Conservation (phyloP, 192 early-diverging fungal species). For the Backusella australiensis region DNA sequence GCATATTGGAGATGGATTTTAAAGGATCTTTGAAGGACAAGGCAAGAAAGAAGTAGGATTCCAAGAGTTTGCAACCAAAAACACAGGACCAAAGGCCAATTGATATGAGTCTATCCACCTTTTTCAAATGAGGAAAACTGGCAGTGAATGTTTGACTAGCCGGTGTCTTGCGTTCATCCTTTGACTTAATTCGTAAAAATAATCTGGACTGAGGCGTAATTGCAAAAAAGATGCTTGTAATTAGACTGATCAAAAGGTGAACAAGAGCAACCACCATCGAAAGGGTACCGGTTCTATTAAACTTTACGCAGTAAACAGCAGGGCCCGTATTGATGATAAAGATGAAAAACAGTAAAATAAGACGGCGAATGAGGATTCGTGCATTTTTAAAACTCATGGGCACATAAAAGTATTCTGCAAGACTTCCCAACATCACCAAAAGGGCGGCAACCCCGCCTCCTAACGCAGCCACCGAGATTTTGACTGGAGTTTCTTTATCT, state of each 20-base stretch:
- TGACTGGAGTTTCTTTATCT: constrained; percentile 41
- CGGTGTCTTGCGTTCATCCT: constrained; percentile 38
- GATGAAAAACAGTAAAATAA: constrained; percentile 58
- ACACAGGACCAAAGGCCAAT: constrained; percentile 70
- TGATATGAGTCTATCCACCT: constrained; percentile 66
- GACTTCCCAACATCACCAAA: constrained; percentile 59
- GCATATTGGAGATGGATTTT: constrained; percentile 48
- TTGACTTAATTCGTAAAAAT: constrained; percentile 40
- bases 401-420: constrained; percentile 74
- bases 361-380: constrained; percentile 48
- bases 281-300: constrained; percentile 37
- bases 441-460: constrained; percentile 69
- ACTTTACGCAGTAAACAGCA: constrained; percentile 56
- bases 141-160: constrained; percentile 67
- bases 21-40: constrained; percentile 77
- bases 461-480: constrained; percentile 63
- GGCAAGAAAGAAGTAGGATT: constrained; percentile 82
- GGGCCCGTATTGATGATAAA: constrained; percentile 65
- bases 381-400: constrained; percentile 59
- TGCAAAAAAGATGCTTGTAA: constrained; percentile 64
- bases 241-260: constrained; percentile 68
- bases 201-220: constrained; percentile 64
- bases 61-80: constrained; percentile 75
- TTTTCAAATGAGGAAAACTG: constrained; percentile 67
- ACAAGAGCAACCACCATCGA: constrained; percentile 60